A percentile compares a stretch with the other conserved stretches of the same genome.
phyloP scores from a whole-genome alignment of 495 filamentous ascomycete genomes.

The Podospora conica region DNA sequence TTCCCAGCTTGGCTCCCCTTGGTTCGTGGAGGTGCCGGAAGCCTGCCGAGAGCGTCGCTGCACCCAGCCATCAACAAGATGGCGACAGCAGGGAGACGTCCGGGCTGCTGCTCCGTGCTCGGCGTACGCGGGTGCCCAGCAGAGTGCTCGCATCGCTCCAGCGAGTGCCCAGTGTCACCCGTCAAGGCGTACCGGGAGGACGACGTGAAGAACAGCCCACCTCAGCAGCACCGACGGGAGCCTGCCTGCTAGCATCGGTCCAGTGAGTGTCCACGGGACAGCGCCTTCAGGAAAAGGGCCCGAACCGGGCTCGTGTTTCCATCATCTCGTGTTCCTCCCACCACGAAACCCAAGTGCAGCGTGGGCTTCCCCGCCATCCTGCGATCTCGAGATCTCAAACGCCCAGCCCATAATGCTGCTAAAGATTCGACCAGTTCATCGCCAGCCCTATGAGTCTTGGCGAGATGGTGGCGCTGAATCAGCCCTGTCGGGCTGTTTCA shows the following conservation, averaged over 20 bases:
- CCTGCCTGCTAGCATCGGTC: not conserved
- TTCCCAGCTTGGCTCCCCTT: not conserved
- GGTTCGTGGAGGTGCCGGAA: not conserved
- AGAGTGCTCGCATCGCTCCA: not conserved
- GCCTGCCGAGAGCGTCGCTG: not conserved
- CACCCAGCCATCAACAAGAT: not conserved
- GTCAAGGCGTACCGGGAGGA: not conserved
- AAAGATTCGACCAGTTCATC: not conserved
- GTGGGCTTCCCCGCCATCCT: not conserved
- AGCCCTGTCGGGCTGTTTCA: not conserved
- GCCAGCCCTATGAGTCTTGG: not conserved
- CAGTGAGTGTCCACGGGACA: not conserved
- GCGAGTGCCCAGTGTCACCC: not conserved
- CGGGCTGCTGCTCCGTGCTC: not conserved
- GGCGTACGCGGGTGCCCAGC: not conserved
- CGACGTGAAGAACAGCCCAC: not conserved
- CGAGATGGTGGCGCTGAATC: not conserved
- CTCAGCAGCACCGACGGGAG: not conserved
- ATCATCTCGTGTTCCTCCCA: not conserved
- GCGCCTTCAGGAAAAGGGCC: not conserved
- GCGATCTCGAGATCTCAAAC: not conserved
- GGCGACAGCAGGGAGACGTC: not conserved
- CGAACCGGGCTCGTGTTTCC: not conserved
- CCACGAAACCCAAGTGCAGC: not conserved
- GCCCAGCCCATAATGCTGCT: not conserved